Base-by-base conservation (phyloP, 352 stramenopile species). In the Phytopythium ostracodes region DNA sequence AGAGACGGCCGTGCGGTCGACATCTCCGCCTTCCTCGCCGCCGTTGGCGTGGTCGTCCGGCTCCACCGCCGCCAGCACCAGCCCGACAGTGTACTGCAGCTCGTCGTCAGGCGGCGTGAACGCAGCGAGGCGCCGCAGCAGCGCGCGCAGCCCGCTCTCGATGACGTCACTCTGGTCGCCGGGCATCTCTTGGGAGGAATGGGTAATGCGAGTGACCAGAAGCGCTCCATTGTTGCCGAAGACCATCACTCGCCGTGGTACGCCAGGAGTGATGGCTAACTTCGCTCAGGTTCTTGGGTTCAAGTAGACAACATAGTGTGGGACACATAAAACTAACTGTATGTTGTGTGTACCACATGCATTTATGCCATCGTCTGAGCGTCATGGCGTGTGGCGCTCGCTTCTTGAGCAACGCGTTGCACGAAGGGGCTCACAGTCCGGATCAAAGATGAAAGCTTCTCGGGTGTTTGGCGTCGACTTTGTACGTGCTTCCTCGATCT, bases 391-490 rank as follows among this genome's bases (percentile, higher is more conserved):
- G 50, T 29, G 29, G 50, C 50, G 15, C n/a, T n/a, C n/a, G n/a
- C n/a, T n/a, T n/a, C n/a, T n/a, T n/a, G n/a, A n/a, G 50, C 50
- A 38, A 36, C 27, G 36, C 6, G 20, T 5, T 40, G 8, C 50
- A 25, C 18, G 4, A 55, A 53, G 15, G 22, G 11, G 18, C 46
- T 12, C 20, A 31, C 46, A 10, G 18, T n/a, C 20, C 8, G 22
- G 44, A 51, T 51, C 10, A 33, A n/a, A 50, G n/a, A 59, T 59
- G 54, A 61, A 67, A 40, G 25, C 62, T 56, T 57, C 62, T 49
- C 78, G 71, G 31, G 63, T 89, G n/a, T 92, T 94, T 31, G 86
- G 86, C 62, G 68, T 94, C 25, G 86, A 94, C 65, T 87, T 94
- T 46, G 86, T 94, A 71, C 64, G 81, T 79, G 14, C 36, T 46